Percentiles rank a stretch among this genome's conserved stretches.
Evolutionary conservation across 1,284 basidiomycete species (phyloP).

Genomic region (Pterula multifida): DNA sequence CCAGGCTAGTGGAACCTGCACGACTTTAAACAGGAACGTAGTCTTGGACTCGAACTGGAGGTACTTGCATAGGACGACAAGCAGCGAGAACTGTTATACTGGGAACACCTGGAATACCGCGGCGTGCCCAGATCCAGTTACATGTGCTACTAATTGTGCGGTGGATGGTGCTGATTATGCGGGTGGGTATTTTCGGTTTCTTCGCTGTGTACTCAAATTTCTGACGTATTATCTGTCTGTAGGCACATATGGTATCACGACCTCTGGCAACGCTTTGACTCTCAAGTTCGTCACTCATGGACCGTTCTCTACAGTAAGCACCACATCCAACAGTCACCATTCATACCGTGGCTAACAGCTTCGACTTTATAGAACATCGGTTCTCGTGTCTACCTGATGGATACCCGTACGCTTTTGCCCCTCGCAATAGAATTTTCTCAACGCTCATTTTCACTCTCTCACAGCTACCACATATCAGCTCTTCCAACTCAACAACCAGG

Average conservation of each 20-base stretch:
- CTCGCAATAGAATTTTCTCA: slow-evolving; percentile 16
- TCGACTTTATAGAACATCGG: slow-evolving; percentile 23
- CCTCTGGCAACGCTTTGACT: slow-evolving; percentile 32
- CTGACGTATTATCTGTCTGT: slow-evolving; percentile 8
- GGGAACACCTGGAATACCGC: slow-evolving; percentile 38
- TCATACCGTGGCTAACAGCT: slow-evolving; percentile 16
- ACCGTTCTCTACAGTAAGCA: slow-evolving; percentile 10
- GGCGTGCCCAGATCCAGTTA: slow-evolving; percentile 33
- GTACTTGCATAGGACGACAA: slow-evolving; percentile 30
- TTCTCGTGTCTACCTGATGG: slow-evolving; percentile 31
- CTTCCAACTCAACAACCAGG: slow-evolving; percentile 38
- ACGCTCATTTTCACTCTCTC: slow-evolving; percentile 7
- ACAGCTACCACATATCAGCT: slow-evolving; percentile 22
- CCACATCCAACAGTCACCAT: neutral
- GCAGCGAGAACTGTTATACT: slow-evolving; percentile 43
- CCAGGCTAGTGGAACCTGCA: slow-evolving; percentile 27
- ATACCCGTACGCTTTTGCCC: slow-evolving; percentile 19
- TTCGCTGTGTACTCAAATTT: neutral
- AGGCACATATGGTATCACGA: slow-evolving; percentile 29
- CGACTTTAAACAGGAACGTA: slow-evolving; percentile 19
- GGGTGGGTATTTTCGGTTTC: slow-evolving; percentile 16
- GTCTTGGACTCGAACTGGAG: slow-evolving; percentile 44
- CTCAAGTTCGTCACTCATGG: slow-evolving; percentile 36
- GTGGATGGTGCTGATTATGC: slow-evolving; percentile 47
- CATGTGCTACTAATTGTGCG: slow-evolving; percentile 40